Evolutionary conservation across 306 rosid species (phyloP), one percentile per base, ranked within the genome.

Genomic region (Castanea mollissima): DNA sequence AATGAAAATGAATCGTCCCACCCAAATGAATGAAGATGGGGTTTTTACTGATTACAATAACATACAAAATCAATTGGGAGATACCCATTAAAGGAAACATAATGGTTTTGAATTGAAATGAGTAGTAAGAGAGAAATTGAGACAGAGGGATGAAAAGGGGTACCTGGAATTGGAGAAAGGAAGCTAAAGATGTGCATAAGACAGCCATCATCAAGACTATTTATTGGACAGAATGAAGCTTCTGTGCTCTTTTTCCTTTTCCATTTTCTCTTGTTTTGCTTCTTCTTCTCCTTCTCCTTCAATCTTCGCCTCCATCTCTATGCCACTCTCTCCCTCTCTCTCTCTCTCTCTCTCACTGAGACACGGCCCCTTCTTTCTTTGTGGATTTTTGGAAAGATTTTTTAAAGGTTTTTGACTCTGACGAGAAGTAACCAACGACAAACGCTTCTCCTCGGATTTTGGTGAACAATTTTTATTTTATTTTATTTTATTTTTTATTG

Each of bases 131-230:
- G 10, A 51, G 68, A 58, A 27, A 35, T 31, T 27, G 71, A 19
- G 51, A 0, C 18, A 55, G 71, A 35, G 35, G 18, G 23, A 74
- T 29, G 0, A 57, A n/a, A 11, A 78, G 5, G 23, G 54, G 76
- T 54, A 94, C 99, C 99, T 78, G 99, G 97, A 76, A 92, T 92
- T 57, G 97, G 99, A 29, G 91, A 78, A 73, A 94, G 98, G 85
- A 92, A 94, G 85, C 95, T 92, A 82, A 94, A 89, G 82, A 94
- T 85, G 73, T 92, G 97, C 99, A 94, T 94, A 56, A 94, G 97
- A 76, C 92, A 90, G 8, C 99, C 99, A 79, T 91, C 97, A 75
- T 94, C 99, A 23, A 94, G 91, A 78, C 78, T 88, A 71, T 80
- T 88, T 73, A 94, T 88, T 15, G 68, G 82, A 83, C 88, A 78